Conservation (phyloP, 2,329 filamentous ascomycete genomes). For the Periconia digitata region DNA sequence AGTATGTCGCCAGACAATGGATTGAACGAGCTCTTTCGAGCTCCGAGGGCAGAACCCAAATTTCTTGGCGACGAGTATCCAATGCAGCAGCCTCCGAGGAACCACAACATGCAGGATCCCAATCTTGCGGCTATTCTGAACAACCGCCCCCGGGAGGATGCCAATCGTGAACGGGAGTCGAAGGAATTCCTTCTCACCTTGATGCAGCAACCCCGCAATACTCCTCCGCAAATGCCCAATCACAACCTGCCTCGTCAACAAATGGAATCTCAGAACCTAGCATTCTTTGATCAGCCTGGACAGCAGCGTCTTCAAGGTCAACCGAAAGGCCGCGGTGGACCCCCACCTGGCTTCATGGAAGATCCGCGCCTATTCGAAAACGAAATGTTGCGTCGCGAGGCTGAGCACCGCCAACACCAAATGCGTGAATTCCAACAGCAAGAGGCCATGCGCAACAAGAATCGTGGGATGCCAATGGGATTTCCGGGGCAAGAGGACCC, state of each 20-base stretch:
- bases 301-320: constrained; percentile 38
- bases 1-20: constrained; percentile 39
- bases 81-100: constrained; percentile 33
- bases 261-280: constrained; percentile 32
- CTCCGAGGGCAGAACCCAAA: constrained; percentile 33
- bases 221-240: constrained; percentile 35
- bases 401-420: constrained; percentile 34
- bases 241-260: constrained; percentile 40
- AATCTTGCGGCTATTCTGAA: constrained; percentile 41
- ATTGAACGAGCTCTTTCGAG: constrained; percentile 31
- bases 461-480: constrained; percentile 33
- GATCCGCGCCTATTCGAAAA: constrained; percentile 38
- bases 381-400: constrained; percentile 35
- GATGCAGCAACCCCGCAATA: constrained; percentile 63
- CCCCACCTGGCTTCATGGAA: constrained; percentile 43
- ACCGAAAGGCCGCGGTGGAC: constrained; percentile 40
- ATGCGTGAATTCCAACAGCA: constrained; percentile 37
- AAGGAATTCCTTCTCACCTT: constrained; percentile 72
- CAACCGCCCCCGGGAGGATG: constrained; percentile 41
- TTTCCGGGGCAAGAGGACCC: constrained; percentile 38
- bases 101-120: constrained; percentile 35
- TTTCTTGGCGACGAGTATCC: constrained; percentile 33
- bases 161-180: constrained; percentile 63
- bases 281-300: constrained; percentile 37
- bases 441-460: constrained; percentile 38